Evolutionary conservation across 2,329 filamentous ascomycete genomes (phyloP), one percentile per base, ranked within the genome.

Genomic region (Fusarium hostae): DNA sequence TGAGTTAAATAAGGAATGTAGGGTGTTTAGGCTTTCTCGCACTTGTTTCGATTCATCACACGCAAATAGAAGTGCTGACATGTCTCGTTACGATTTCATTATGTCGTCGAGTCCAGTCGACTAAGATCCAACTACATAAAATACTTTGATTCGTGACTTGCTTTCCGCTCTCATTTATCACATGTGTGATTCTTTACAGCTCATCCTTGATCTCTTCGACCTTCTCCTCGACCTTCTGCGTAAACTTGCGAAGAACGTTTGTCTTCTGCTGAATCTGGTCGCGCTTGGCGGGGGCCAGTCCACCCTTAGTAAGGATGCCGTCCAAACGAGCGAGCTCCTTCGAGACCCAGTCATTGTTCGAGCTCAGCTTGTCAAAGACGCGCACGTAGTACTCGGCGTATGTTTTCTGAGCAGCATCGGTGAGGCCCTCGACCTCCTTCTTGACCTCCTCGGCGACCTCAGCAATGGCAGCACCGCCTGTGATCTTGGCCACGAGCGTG

Each of bases 321-420:
- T 94, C 88, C 69, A 98, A 86, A 71, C 95, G 89, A 68, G 90
- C 87, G 70, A 95, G 86, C 87, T 98, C 95, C 90, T 97, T 98
- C 79, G 89, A 85, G 52, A 90, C 94, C 79, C 94, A 98, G 57
- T 86, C 91, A 68, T 92, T 87, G 84, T 92, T 97, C 81, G 91
- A 86, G 79, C 85, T 87, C 71, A 96, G 85, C 90, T 98, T 98
- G 80, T 93, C 89, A 68, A 96, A 92, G 59, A 97, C 94, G 81
- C 93, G 94, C 81, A 96, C 86, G 82, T 99, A 98, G 89, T 99
- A 99, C 83, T 95, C 88, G 50, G 94, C 94, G 79, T 95, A 97
- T 86, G 93, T 94, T 82, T 91, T 82, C 81, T 89, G 85, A 16
- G 84, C 85, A 68, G 84, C 81, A 58, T 88, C 90, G 83, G 91